phyloP scores from a whole-genome alignment of 371 early-diverging fungal genomes.

The Mucor velutinosus region DNA sequence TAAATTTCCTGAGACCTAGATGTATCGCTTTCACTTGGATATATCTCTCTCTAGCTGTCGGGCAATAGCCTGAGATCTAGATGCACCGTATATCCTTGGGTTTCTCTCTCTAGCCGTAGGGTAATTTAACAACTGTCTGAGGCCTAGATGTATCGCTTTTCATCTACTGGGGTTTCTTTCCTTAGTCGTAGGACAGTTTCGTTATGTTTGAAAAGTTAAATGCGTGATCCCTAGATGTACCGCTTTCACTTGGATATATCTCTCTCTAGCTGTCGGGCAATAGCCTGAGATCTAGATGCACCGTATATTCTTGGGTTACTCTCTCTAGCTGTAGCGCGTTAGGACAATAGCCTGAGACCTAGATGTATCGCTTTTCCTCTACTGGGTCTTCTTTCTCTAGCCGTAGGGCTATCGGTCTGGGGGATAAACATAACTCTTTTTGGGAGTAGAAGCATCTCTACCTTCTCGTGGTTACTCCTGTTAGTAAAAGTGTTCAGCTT shows the following conservation, averaged over 20 bases:
- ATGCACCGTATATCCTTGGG: constrained; percentile 9
- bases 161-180: constrained; percentile 20
- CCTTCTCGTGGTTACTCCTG: constrained; percentile 26
- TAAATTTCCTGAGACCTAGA: constrained; percentile 6
- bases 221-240: constrained; percentile 17
- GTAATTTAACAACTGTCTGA: background rate
- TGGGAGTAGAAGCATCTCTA: constrained; percentile 22
- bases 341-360: constrained; percentile 5
- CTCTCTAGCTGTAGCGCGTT: constrained; percentile 13
- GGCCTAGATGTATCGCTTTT: constrained; percentile 20
- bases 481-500: constrained; percentile 21
- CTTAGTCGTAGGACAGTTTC: background rate
- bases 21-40: constrained; percentile 16
- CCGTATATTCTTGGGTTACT: constrained; percentile 12
- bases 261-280: constrained; percentile 12
- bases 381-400: constrained; percentile 19
- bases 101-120: constrained; percentile 19
- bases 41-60: constrained; percentile 7
- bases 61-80: constrained; percentile 14
- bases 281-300: constrained; percentile 16
- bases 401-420: constrained; percentile 13
- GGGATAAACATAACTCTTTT: constrained; percentile 22
- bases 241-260: constrained; percentile 11
- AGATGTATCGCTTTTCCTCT: constrained; percentile 21
- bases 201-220: background rate